Evolutionary conservation across 345 rosid genomes (phyloP).

Genomic region (Zanthoxylum bungeanum): DNA sequence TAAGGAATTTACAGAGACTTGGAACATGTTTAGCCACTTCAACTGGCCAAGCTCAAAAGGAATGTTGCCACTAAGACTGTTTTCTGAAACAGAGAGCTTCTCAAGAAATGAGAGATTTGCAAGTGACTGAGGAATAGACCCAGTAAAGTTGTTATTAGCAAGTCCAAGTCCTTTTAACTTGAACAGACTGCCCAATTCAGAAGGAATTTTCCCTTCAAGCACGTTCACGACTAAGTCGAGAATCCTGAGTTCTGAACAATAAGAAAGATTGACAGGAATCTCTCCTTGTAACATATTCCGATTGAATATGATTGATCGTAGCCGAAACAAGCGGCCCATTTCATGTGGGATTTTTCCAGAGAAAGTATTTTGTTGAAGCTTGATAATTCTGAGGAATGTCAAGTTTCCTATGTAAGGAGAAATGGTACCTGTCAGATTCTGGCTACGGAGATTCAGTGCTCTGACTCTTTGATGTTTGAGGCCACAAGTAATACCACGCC

Average conservation of each 20-base stretch:
- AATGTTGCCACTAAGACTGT: slow-evolving; percentile 22
- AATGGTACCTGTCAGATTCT: not conserved
- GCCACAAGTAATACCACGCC: too few species aligned
- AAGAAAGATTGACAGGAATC: slow-evolving; percentile 21
- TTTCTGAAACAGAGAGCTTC: slow-evolving; percentile 15
- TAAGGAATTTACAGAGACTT: slow-evolving; percentile 8
- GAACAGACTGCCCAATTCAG: slow-evolving; percentile 22
- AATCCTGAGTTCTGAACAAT: slow-evolving; percentile 19
- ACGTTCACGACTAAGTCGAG: slow-evolving; percentile 19
- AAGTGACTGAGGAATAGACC: too few species aligned
- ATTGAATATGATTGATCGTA: not conserved
- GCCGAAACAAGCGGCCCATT: not conserved
- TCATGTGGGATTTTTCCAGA: not conserved
- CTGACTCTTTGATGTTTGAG: too few species aligned
- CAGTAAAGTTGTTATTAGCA: too few species aligned
- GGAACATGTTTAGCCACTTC: slow-evolving; percentile 16
- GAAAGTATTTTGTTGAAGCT: not conserved
- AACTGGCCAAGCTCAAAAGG: slow-evolving; percentile 23
- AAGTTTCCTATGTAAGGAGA: not conserved
- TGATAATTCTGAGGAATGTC: not conserved
- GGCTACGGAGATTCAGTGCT: too few species aligned
- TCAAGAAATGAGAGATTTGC: slow-evolving; percentile 18
- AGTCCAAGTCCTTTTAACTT: too few species aligned
- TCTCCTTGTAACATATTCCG: too few species aligned
- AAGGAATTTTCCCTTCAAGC: slow-evolving; percentile 25